phyloP scores from a whole-genome alignment of 768 basidiomycete genomes.

The Clitopilus hobsonii region DNA sequence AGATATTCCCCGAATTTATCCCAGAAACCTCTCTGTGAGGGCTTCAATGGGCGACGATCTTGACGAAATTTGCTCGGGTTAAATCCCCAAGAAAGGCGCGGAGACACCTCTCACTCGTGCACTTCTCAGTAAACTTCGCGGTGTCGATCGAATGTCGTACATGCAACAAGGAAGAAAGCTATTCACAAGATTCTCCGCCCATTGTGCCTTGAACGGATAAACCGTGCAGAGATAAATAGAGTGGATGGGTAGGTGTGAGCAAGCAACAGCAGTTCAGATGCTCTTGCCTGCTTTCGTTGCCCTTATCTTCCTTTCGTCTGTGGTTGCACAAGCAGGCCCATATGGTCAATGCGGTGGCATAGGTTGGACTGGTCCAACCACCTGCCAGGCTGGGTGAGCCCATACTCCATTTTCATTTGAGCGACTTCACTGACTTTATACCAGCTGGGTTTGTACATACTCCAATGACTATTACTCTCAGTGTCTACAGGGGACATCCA shows the following conservation, averaged over 20 bases:
- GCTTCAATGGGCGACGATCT: too few relatives aligned
- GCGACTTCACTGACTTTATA: neutral
- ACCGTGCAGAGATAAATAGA: too few relatives aligned
- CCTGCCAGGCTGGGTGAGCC: slow-evolving; percentile 23
- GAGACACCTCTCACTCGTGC: too few relatives aligned
- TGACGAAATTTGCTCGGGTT: too few relatives aligned
- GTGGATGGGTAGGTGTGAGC: too few relatives aligned
- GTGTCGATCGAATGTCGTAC: too few relatives aligned
- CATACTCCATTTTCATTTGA: neutral
- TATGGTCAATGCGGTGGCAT: slow-evolving; percentile 29
- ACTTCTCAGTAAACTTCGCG: too few relatives aligned
- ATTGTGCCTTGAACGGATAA: neutral
- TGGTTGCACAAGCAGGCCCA: slow-evolving; percentile 13
- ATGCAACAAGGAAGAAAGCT: too few relatives aligned
- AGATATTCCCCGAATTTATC: neutral
- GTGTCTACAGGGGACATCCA: slow-evolving; percentile 20
- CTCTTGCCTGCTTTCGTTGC: slow-evolving; percentile 5
- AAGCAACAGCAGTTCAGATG: slow-evolving; percentile 6
- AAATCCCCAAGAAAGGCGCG: too few relatives aligned
- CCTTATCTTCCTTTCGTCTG: slow-evolving; percentile 5
- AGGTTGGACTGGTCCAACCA: slow-evolving; percentile 28
- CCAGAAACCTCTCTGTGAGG: neutral
- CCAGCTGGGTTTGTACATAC: slow-evolving; percentile 28
- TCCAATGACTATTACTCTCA: slow-evolving; percentile 33
- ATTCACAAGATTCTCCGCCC: neutral